Percentiles rank a stretch among this genome's conserved stretches.
phyloP scores from a whole-genome alignment of 2,329 filamentous ascomycete genomes.

The Gnomoniopsis sp. region DNA sequence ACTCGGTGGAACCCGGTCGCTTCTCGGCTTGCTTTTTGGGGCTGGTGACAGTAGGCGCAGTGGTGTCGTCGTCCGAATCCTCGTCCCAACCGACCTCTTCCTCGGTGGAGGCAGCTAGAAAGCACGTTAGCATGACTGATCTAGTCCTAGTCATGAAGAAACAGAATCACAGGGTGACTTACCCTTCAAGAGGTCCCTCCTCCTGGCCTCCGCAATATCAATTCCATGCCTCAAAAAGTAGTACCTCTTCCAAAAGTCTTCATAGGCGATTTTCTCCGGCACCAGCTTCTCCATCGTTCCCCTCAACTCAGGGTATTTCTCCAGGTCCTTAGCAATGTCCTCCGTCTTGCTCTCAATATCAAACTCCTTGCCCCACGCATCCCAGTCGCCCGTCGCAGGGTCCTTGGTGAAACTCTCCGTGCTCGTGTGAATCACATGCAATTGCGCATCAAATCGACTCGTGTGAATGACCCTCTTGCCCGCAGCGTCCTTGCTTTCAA shows the following conservation, averaged over 20 bases:
- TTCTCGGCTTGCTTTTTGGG: slow-evolving; percentile 23
- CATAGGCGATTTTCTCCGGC: slow-evolving; percentile 87
- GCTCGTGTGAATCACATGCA: slow-evolving; percentile 91
- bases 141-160: not conserved
- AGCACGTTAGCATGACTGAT: slow-evolving; percentile 28
- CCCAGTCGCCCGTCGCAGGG: slow-evolving; percentile 71
- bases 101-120: slow-evolving; percentile 62
- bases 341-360: slow-evolving; percentile 81
- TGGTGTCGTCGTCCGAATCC: slow-evolving; percentile 36
- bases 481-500: slow-evolving; percentile 87
- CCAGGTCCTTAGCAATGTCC: slow-evolving; percentile 75
- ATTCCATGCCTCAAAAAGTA: slow-evolving; percentile 93
- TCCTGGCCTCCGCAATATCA: slow-evolving; percentile 85
- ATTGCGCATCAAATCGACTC: slow-evolving; percentile 88
- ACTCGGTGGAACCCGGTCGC: slow-evolving; percentile 49
- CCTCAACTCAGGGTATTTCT: slow-evolving; percentile 82
- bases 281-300: slow-evolving; percentile 92
- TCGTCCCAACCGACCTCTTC: slow-evolving; percentile 73
- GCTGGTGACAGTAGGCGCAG: slow-evolving; percentile 28
- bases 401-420: slow-evolving; percentile 80
- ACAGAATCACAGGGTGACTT: slow-evolving; percentile 27
- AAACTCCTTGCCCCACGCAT: slow-evolving; percentile 69
- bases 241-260: slow-evolving; percentile 89
- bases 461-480: slow-evolving; percentile 94
- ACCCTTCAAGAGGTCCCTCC: slow-evolving; percentile 91